Base-by-base conservation (phyloP, 441 rosid species). In the Hura crepitans region DNA sequence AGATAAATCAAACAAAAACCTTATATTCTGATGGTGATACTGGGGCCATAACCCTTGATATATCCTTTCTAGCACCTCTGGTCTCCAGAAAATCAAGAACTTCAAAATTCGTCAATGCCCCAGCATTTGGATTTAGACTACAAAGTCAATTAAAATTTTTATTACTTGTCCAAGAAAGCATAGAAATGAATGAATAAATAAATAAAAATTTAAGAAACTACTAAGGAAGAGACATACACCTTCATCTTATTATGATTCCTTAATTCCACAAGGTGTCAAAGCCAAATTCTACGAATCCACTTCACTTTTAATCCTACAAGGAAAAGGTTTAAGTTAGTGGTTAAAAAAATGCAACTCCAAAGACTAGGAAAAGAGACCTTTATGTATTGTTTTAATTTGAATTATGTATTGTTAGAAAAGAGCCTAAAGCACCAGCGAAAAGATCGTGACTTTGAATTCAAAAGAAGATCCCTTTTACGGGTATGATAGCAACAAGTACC, bases 51-150 rank as follows among this genome's bases (percentile, higher is more conserved):
- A 88, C 91, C 74, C 89, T 78, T 11, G 89, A 83, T 18, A 81
- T 71, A 72, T 85, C 90, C 75, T 79, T 89, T 27, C 88, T 82
- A 63, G 97, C 97, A 76, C 96, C 98, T 83, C 88, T 84, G 31
- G 94, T 80, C 70, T 68, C 82, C 15, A 90, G 68, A 70, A 87
- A 86, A 47, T 90, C 83, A 5, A 92, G 86, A 2, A 86, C 89
- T 53, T 92, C 97, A 68, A 84, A 90, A 84, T 90, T 94, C 37
- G 92, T 85, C 18, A 92, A 82, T 11, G 83, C 78, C 47, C 94
- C 97, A 27, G 86, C 91, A 76, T 88, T 90, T 35, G 75, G 84
- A 71, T 87, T 81, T 37, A 79, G 71, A 86, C 97, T 94, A 88
- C 81, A 81, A 30, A 68, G n/a, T 69, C 42, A 28, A 22, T n/a